Evolutionary conservation across 306 rosid genomes (phyloP).

Genomic region (Cicer arietinum): DNA sequence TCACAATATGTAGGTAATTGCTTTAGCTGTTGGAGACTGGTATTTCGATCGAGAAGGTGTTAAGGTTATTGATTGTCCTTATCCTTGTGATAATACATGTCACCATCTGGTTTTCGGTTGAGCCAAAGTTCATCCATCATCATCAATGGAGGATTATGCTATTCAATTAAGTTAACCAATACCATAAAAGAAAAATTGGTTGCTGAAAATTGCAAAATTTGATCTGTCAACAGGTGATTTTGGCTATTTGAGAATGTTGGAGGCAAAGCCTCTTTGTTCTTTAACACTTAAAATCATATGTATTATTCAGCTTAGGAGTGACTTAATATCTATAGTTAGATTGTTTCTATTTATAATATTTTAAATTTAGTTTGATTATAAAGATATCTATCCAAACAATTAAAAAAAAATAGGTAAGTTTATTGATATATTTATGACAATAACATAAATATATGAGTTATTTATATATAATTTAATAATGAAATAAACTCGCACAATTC

Average conservation of each 20-base stretch:
- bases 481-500: too few species aligned
- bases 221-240: constrained; percentile 39
- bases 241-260: not conserved
- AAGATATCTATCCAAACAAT: not conserved
- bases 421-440: too few species aligned
- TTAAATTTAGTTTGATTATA: not conserved
- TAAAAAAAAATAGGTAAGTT: not conserved
- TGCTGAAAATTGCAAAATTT: constrained; percentile 45
- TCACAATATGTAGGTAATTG: constrained; percentile 67
- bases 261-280: constrained; percentile 22
- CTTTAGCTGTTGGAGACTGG: constrained; percentile 94
- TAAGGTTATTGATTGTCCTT: constrained; percentile 84
- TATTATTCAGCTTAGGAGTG: constrained; percentile 11
- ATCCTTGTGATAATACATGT: constrained; percentile 88
- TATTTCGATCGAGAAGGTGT: constrained; percentile 72
- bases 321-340: not conserved
- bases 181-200: constrained; percentile 45
- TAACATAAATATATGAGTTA: too few species aligned
- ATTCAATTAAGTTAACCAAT: constrained; percentile 46
- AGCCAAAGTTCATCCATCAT: constrained; percentile 40
- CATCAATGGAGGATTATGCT: constrained; percentile 25
- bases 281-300: not conserved
- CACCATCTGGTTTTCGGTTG: constrained; percentile 77
- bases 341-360: not conserved
- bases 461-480: too few species aligned